Evolutionary conservation across 1,284 basidiomycete species (phyloP), one percentile per base, ranked within the genome.

Genomic region (Tilletia setariae): DNA sequence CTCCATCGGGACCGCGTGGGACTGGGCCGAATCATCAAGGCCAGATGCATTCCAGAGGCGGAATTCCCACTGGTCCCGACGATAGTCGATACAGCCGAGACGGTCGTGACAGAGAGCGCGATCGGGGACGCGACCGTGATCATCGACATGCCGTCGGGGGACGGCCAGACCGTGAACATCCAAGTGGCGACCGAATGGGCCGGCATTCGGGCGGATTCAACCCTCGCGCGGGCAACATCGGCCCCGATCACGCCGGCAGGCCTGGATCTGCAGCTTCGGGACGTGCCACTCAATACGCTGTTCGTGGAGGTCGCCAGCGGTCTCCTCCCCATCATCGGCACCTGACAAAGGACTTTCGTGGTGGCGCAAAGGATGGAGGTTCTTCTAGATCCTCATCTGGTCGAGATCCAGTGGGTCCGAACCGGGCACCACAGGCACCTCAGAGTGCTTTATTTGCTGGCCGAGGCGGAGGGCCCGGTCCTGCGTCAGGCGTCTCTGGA

Each of bases 371-470:
- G 28, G 51, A 28, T 28, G 51, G 51, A 25, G 51, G 51, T 28
- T 53, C 51, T 7, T 19, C 23, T 25, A 19, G 51, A 53, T 21
- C 21, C 13, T 53, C 51, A 13, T 53, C 28, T 53, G 30, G 56
- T 35, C 46, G 46, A 49, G 46, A 49, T 49, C 6, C 7, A 4
- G 46, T 49, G 46, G 56, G 32, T 35, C 28, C 56, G 35, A n/a
- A 30, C 16, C 28, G 56, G 1, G 19, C 28, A 8, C 19, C 56
- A 32, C 56, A 61, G 35, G n/a, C 16, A 4, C 32, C 56, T 11
- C 56, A 61, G 30, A 61, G 56, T 30, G 56, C 56, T 40, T 28
- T 30, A 7, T 61, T 61, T 35, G 56, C 56, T 19, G 32, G 32
- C 32, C 56, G 56, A 35, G 28, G 30, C 19, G 28, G 30, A 13